Base-by-base conservation (phyloP, 2,329 filamentous ascomycete genomes). In the Verticillium zaregamsianum region DNA sequence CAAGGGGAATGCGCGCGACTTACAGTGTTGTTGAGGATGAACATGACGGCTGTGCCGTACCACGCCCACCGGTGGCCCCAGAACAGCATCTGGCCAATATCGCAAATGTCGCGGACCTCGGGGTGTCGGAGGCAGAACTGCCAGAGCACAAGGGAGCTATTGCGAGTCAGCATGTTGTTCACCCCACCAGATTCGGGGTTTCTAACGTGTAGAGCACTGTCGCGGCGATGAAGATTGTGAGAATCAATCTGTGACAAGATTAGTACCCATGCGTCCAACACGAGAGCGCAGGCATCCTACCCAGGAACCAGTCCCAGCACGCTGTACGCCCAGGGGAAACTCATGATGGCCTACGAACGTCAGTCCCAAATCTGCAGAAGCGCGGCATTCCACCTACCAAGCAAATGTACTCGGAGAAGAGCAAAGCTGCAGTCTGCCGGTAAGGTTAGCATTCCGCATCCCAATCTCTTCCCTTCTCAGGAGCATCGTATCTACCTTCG, bases 361-460 rank as follows among this genome's bases (percentile, higher is more conserved):
- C 6, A 35, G 55, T 12, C 7, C 28, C 17, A 17, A 28, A 37
- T 14, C 32, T 12, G 5, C 28, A 7, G 12, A 17, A 12, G 9
- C 23, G 9, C 37, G 25, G 14, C 11, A 28, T 14, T 23, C 1
- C n/a, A 32, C 57, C 32, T 63, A 77, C 76, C 76, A 97, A 79
- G 73, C 92, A 96, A 63, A 97, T 97, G 74, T 97, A 97, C 80
- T 97, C 93, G 58, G 92, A 95, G 77, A 97, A 97, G 59, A 97
- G 86, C 68, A 97, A 75, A 1, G 90, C 92, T 0, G 93, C 92
- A 59, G 93, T 97, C 90, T 49, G 7, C 7, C 8, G 20, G 17
- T 33, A 11, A 25, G 8, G 35, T 58, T 12, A 58, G 57, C 7
- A 7, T 28, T 33, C 31, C 31, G 20, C 14, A 14, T 23, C 5